Evolutionary conservation across 2,329 filamentous ascomycete genomes (phyloP).

Genomic region (Arthrobotrys sinensis): DNA sequence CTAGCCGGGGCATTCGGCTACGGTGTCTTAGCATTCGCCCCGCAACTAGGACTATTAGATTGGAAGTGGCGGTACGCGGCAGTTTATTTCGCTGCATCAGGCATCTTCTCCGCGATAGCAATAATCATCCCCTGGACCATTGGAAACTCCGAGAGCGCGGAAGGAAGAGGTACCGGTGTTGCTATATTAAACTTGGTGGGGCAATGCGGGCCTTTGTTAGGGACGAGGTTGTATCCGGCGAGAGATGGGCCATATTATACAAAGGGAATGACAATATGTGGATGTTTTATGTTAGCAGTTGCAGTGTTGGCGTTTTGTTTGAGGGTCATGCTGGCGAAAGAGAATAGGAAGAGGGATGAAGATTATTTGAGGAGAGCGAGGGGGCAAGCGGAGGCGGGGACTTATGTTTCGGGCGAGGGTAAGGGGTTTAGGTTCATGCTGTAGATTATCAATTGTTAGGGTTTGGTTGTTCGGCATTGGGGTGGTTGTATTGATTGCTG

Average conservation of each 20-base stretch:
- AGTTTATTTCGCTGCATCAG: constrained; percentile 73
- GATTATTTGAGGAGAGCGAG: constrained; percentile 65
- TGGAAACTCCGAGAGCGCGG: constrained; percentile 79
- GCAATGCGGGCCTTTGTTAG: constrained; percentile 76
- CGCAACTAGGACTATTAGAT: constrained; percentile 61
- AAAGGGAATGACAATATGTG: constrained; percentile 76
- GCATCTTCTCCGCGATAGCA: constrained; percentile 78
- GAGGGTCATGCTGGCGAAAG: constrained; percentile 71
- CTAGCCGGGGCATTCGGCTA: constrained; percentile 76
- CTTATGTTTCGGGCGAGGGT: constrained; percentile 66
- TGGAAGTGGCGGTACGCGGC: constrained; percentile 69
- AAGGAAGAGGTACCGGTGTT: constrained; percentile 77
- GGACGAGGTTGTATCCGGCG: constrained; percentile 76
- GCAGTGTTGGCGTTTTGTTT: constrained; percentile 73
- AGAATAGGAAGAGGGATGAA: constrained; percentile 71
- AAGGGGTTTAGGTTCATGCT: constrained; percentile 71
- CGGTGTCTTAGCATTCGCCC: constrained; percentile 75
- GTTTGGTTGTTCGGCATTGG: neutral
- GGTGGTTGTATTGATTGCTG: neutral
- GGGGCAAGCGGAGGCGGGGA: constrained; percentile 68
- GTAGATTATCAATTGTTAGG: constrained; percentile 62
- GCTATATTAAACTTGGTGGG: constrained; percentile 79
- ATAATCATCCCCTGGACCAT: constrained; percentile 80
- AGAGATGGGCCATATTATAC: constrained; percentile 73
- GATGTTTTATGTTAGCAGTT: constrained; percentile 76